These are phyloP conservation scores for Malassezia sympodialis DNA, from an alignment of 1,284 basidiomycete genomes.

Conservation along the genomic window DNA sequence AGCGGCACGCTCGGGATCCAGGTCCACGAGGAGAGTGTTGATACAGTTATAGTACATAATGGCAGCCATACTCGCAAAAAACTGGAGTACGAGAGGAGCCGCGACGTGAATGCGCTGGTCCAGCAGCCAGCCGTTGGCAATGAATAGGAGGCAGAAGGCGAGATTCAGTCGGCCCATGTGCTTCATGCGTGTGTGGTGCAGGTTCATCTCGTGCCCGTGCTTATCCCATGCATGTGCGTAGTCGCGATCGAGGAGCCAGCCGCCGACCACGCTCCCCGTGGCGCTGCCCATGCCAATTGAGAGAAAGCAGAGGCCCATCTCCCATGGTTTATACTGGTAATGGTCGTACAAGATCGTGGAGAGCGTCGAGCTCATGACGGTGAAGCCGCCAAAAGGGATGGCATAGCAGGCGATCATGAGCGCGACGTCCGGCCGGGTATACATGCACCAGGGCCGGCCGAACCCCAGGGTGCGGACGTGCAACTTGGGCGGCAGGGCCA, in stretches of 20 bases:
- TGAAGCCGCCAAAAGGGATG: conserved; percentile 57
- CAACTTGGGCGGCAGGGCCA: conserved; percentile 18
- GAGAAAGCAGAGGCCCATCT: conserved; percentile 63
- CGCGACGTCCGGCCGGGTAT: conserved; percentile 26
- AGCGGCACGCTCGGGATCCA: conserved; percentile 6
- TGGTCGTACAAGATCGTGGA: conserved; percentile 57
- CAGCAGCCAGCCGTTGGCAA: conserved; percentile 12
- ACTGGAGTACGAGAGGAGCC: conserved; percentile 14
- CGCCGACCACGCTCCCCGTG: conserved; percentile 10
- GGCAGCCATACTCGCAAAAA: conserved; percentile 2
- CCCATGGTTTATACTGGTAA: conserved; percentile 58
- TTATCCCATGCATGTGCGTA: not conserved
- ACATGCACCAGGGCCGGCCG: conserved; percentile 27
- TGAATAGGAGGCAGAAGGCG: not conserved
- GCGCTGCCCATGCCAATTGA: conserved; percentile 53
- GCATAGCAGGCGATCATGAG: conserved; percentile 53
- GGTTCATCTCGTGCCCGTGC: conserved; percentile 5
- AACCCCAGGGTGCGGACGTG: conserved; percentile 23
- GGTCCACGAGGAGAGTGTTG: conserved; percentile 14
- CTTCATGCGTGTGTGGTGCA: conserved; percentile 7
- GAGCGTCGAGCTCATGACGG: conserved; percentile 59
- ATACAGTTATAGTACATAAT: conserved; percentile 11
- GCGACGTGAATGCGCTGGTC: conserved; percentile 9
- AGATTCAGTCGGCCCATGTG: not conserved
- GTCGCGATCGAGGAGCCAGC: conserved; percentile 17